Evolutionary conservation across 169 alveolate genomes (phyloP).

Genomic region (Plasmodium knowlesi): DNA sequence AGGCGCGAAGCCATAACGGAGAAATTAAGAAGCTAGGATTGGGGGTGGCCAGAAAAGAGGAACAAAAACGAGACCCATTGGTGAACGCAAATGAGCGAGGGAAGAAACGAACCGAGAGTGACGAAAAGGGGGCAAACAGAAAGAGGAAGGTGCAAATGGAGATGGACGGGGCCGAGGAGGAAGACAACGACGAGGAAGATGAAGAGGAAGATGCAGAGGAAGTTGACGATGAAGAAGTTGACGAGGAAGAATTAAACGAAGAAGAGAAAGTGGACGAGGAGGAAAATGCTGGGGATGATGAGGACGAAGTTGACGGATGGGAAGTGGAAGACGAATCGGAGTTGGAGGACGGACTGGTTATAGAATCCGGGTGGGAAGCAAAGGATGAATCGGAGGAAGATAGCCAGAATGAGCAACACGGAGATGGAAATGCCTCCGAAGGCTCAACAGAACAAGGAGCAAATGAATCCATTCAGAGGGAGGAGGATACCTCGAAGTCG

Average conservation of each 20-base stretch:
- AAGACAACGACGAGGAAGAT: background rate
- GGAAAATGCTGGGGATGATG: background rate
- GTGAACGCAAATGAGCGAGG: background rate
- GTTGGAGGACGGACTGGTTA: no score
- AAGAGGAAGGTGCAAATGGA: background rate
- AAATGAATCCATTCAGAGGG: background rate
- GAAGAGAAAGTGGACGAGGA: background rate
- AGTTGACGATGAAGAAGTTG: background rate
- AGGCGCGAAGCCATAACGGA: background rate
- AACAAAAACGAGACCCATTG: background rate
- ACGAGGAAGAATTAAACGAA: background rate
- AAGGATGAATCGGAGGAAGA: background rate
- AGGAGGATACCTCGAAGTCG: background rate
- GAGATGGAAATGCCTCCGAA: background rate
- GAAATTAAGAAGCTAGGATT: background rate
- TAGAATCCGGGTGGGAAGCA: background rate
- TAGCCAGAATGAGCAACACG: background rate
- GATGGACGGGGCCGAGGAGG: background rate
- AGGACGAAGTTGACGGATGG: background rate
- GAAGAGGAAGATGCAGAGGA: background rate
- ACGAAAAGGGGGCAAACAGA: background rate
- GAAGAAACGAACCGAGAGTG: background rate
- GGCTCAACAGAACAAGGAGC: background rate
- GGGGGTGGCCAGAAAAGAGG: background rate
- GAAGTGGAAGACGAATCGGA: background rate